Evolutionary conservation across 192 early-diverging fungal species (phyloP).

Genomic region (Lunasporangiospora selenospora): DNA sequence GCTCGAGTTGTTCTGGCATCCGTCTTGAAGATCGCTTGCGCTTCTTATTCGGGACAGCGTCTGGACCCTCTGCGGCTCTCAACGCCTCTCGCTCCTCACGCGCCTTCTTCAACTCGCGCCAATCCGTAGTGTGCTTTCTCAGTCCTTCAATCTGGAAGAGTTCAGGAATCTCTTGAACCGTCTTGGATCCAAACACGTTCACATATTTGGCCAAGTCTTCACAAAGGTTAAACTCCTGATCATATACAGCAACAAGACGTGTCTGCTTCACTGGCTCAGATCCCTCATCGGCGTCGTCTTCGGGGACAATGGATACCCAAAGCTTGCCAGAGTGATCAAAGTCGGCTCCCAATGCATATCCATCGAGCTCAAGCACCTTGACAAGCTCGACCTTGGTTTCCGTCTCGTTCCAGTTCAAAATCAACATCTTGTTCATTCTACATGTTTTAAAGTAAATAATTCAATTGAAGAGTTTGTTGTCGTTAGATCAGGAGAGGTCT

Average conservation of each 20-base stretch:
- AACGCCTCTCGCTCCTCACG: conserved; percentile 47
- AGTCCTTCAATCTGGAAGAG: conserved; percentile 53
- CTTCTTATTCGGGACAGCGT: conserved; percentile 36
- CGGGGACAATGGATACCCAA: conserved; percentile 47
- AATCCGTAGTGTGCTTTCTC: conserved; percentile 53
- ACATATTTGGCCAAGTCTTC: conserved; percentile 41
- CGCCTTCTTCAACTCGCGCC: conserved; percentile 48
- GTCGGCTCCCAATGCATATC: conserved; percentile 40
- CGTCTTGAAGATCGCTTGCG: too few species aligned
- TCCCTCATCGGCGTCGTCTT: conserved; percentile 4
- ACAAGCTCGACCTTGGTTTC: conserved; percentile 32
- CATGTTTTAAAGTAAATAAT: background rate
- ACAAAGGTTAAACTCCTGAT: conserved; percentile 18
- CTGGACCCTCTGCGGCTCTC: conserved; percentile 29
- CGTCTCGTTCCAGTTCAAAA: conserved; percentile 47
- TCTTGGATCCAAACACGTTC: conserved; percentile 45
- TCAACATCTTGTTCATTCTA: conserved; percentile 46
- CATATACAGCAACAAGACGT: conserved; percentile 15
- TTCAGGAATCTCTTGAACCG: conserved; percentile 53
- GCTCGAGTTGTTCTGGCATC: background rate
- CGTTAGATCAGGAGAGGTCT: background rate
- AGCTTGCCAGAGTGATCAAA: conserved; percentile 58
- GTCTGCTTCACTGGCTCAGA: conserved; percentile 15
- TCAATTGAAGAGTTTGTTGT: background rate
- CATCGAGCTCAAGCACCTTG: conserved; percentile 36